These are phyloP conservation scores for Aspergillus taichungensis DNA, from an alignment of 495 filamentous ascomycete genomes.

Conservation along the genomic window DNA sequence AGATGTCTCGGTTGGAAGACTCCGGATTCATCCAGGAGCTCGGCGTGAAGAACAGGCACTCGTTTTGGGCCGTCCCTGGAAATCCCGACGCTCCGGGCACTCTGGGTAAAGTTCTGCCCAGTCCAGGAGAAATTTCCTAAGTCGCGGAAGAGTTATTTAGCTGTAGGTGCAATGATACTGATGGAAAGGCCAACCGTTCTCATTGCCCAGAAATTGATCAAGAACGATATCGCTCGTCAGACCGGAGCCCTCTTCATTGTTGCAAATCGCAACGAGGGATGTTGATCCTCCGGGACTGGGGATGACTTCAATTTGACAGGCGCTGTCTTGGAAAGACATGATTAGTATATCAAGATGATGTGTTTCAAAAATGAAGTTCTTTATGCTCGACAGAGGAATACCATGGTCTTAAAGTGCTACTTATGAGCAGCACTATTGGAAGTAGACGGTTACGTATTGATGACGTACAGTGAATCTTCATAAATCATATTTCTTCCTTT, in stretches of 20 bases:
- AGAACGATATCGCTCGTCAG: constrained; percentile 5
- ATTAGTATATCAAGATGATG: too few species aligned
- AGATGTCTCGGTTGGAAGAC: constrained; percentile 1
- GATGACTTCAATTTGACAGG: constrained; percentile 8
- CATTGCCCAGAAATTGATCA: constrained; percentile 9
- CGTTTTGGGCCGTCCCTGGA: constrained; percentile 6
- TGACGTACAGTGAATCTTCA: too few species aligned
- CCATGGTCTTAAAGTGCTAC: too few species aligned
- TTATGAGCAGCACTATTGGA: too few species aligned
- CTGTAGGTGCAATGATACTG: not conserved
- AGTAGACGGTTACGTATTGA: too few species aligned
- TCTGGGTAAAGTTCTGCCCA: constrained; percentile 6
- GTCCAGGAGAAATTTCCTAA: constrained; percentile 10
- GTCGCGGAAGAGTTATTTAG: not conserved
- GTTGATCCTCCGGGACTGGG: not conserved
- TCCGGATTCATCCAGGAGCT: constrained; percentile 4
- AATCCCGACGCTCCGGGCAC: constrained; percentile 4
- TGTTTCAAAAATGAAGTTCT: too few species aligned
- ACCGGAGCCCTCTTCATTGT: constrained; percentile 11
- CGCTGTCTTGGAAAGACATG: constrained; percentile 11
- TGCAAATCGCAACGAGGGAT: constrained; percentile 8
- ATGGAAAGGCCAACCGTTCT: constrained; percentile 4
- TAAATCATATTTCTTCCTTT: too few species aligned
- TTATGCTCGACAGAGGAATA: too few species aligned
- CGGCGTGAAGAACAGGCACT: constrained; percentile 5